Evolutionary conservation across 2,329 filamentous ascomycete genomes (phyloP).

Genomic region (Talaromyces verruculosus): DNA sequence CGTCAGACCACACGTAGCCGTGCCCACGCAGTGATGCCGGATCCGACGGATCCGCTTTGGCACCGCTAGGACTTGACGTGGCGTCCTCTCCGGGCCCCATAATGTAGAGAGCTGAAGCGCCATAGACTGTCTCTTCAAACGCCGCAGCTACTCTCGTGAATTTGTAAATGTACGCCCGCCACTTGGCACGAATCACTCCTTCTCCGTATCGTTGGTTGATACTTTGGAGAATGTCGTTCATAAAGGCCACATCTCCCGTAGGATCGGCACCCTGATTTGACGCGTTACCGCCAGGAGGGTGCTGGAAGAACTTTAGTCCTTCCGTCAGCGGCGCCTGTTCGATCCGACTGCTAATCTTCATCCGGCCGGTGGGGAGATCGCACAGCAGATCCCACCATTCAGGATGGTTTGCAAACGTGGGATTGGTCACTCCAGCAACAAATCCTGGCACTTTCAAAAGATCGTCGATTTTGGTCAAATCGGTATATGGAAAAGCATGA

Average conservation of each 20-base stretch:
- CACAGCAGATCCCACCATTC: conserved; percentile 99
- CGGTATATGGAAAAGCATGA: conserved; percentile 96
- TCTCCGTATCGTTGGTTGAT: conserved; percentile 86
- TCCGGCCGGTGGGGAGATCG: conserved; percentile 84
- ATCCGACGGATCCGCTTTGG: conserved; percentile 36
- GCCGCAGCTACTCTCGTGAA: conserved; percentile 90
- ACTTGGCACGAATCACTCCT: conserved; percentile 85
- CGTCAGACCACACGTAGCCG: conserved; percentile 92
- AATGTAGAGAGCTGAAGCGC: conserved; percentile 77
- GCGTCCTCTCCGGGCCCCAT: conserved; percentile 71
- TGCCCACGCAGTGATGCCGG: conserved; percentile 69
- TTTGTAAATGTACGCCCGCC: conserved; percentile 90
- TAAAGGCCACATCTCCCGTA: conserved; percentile 85
- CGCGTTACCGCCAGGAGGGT: conserved; percentile 25
- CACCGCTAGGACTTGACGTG: conserved; percentile 48
- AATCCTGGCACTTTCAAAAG: conserved; percentile 94
- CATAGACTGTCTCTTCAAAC: conserved; percentile 94
- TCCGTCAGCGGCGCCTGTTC: conserved; percentile 80
- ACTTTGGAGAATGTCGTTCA: conserved; percentile 78
- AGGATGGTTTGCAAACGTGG: conserved; percentile 88
- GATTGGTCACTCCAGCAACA: conserved; percentile 96
- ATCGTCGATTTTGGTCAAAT: conserved; percentile 96
- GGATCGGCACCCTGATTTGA: conserved; percentile 54
- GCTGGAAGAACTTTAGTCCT: conserved; percentile 79
- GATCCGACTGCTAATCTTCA: conserved; percentile 90